These are phyloP conservation scores for Ophiostoma sp. DNA, from an alignment of 2,329 filamentous ascomycete genomes.

Conservation along the genomic window DNA sequence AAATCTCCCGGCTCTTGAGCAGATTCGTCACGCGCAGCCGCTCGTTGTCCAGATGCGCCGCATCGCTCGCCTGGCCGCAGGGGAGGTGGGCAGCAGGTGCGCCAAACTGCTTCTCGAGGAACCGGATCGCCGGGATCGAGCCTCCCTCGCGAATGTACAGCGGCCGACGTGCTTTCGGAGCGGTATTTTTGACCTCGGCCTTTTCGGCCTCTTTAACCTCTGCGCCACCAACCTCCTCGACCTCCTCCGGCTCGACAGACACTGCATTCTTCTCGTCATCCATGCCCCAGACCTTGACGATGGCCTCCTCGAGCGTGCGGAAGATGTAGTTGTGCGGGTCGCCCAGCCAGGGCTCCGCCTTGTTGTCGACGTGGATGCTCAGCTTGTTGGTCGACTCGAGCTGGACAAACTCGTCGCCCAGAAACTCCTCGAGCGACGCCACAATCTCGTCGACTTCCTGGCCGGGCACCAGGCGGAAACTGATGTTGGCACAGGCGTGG, in stretches of 20 bases:
- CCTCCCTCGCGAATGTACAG: conserved; percentile 95
- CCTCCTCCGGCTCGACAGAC: conserved; percentile 12
- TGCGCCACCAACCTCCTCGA: neutral
- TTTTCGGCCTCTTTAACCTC: neutral
- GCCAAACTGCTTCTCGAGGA: conserved; percentile 87
- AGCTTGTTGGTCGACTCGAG: conserved; percentile 78
- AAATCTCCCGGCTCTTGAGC: conserved; percentile 87
- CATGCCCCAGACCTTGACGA: conserved; percentile 76
- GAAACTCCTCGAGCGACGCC: conserved; percentile 58
- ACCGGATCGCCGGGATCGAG: conserved; percentile 88
- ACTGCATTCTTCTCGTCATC: conserved; percentile 30
- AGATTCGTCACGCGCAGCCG: conserved; percentile 81
- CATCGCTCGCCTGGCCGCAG: conserved; percentile 90
- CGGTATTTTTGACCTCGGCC: conserved; percentile 26
- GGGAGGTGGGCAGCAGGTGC: conserved; percentile 90
- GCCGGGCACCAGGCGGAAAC: conserved; percentile 85
- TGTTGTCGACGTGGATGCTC: conserved; percentile 79
- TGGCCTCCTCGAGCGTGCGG: conserved; percentile 76
- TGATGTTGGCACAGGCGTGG: conserved; percentile 81
- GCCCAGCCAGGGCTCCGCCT: conserved; percentile 93
- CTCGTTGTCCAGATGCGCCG: conserved; percentile 93
- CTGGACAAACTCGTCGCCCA: conserved; percentile 64
- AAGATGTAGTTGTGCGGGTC: conserved; percentile 90
- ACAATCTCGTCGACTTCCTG: conserved; percentile 81
- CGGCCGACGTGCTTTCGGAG: conserved; percentile 51